These are phyloP conservation scores for Mesotaenium endlicherianum DNA, from an alignment of 139 green algal genomes.

Conservation along the genomic window DNA sequence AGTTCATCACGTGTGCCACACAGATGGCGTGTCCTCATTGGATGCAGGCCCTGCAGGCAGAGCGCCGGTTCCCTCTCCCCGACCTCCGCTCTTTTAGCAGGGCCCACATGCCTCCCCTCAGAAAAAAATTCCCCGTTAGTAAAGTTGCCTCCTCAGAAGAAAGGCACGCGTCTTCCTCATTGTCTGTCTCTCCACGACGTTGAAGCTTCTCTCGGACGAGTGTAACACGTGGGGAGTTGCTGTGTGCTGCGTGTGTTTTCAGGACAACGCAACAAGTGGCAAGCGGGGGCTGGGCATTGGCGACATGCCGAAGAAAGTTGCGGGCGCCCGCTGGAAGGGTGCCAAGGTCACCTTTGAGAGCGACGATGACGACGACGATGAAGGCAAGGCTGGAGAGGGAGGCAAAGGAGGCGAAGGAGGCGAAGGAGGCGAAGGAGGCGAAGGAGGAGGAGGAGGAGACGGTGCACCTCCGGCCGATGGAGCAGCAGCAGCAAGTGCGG, in stretches of 20 bases:
- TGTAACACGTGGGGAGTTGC: neutral
- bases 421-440: neutral
- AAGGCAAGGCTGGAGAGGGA: conserved; percentile 11
- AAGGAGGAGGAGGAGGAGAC: neutral
- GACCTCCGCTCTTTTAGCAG: neutral
- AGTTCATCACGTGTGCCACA: conserved; percentile 34
- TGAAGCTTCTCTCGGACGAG: neutral
- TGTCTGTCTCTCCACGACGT: neutral
- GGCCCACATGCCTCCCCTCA: neutral
- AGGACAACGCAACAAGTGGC: conserved; percentile 65
- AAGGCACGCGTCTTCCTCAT: neutral
- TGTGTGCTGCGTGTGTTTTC: conserved; percentile 8
- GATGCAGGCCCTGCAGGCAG: too few species aligned
- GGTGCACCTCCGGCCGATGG: neutral
- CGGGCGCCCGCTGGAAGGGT: conserved; percentile 72
- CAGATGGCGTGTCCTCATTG: neutral
- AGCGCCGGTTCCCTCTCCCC: neutral
- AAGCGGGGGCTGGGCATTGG: conserved; percentile 72
- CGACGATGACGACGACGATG: conserved; percentile 11
- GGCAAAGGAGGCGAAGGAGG: conserved; percentile 14
- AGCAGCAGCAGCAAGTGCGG: neutral
- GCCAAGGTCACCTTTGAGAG: conserved; percentile 44
- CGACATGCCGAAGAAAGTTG: conserved; percentile 77
- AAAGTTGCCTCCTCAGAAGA: neutral
- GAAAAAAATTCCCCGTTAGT: neutral